A percentile compares a stretch with the other conserved stretches of the same genome.
phyloP scores from a whole-genome alignment of 176 grass and related monocot genomes.

The Phragmites australis region DNA sequence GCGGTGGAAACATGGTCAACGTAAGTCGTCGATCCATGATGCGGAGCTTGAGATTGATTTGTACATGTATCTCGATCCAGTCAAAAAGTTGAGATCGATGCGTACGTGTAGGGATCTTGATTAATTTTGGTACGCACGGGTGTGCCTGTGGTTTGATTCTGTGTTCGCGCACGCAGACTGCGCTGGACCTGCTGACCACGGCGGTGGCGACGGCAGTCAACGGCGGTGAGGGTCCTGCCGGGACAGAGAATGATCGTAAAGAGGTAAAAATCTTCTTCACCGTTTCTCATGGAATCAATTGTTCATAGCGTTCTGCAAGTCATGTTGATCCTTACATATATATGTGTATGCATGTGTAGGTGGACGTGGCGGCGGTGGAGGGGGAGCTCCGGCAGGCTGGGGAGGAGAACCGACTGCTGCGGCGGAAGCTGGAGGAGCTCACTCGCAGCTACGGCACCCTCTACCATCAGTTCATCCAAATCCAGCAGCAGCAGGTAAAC shows the following conservation, averaged over 20 bases:
- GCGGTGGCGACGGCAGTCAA: background rate
- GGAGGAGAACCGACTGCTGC: slow-evolving; percentile 53
- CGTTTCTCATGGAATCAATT: background rate
- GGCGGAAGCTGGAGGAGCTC: slow-evolving; percentile 47
- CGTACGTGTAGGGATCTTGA: background rate
- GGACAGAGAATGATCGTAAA: background rate
- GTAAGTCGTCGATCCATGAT: slow-evolving; percentile 29
- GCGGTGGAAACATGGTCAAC: slow-evolving; percentile 24
- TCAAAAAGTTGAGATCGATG: background rate
- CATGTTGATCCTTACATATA: background rate
- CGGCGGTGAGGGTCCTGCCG: background rate
- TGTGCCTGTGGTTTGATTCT: background rate
- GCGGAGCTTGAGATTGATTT: background rate
- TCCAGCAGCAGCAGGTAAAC: slow-evolving; percentile 27
- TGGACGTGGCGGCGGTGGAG: background rate
- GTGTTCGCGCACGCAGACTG: slow-evolving; percentile 22
- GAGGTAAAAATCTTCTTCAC: slow-evolving; percentile 6
- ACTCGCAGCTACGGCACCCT: slow-evolving; percentile 42
- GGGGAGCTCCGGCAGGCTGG: slow-evolving; percentile 37
- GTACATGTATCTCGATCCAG: background rate
- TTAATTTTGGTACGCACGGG: background rate
- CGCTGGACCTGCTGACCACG: slow-evolving; percentile 43
- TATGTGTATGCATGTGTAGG: background rate
- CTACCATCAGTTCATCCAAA: slow-evolving; percentile 41
- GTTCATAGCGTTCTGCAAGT: background rate